These are phyloP conservation scores for Scedosporium boydii DNA, from an alignment of 2,329 filamentous ascomycete species.

Conservation along the genomic window DNA sequence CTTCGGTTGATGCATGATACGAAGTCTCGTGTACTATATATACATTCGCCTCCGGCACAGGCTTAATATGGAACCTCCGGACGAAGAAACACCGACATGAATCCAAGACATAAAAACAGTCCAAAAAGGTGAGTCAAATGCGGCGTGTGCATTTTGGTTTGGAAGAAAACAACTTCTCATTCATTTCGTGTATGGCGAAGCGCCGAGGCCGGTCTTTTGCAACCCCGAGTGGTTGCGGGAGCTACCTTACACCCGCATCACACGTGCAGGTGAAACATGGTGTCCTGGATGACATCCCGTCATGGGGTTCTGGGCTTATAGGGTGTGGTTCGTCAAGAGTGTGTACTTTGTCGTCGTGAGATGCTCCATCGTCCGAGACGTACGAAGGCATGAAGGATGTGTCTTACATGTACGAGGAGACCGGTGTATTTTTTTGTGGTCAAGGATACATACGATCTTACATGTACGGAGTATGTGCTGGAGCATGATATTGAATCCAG, in stretches of 20 bases:
- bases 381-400: neutral
- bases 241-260: neutral
- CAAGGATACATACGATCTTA: neutral
- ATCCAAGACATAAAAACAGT: neutral
- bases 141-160: neutral
- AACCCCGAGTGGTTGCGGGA: neutral
- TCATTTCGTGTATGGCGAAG: slow-evolving; percentile 5
- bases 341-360: neutral
- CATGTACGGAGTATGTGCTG: too few species aligned
- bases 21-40: neutral
- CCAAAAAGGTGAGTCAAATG: neutral
- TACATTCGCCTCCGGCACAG: neutral
- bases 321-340: neutral
- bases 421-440: neutral
- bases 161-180: neutral
- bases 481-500: neutral
- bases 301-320: neutral
- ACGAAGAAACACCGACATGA: neutral
- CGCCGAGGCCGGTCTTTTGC: neutral
- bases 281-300: neutral
- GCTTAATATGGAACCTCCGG: neutral
- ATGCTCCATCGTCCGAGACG: neutral
- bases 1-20: neutral
- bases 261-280: slow-evolving; percentile 1
- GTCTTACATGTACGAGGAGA: neutral